Conservation (phyloP, 1,139 yeast genomes). For the Kodamaea alishanica region DNA sequence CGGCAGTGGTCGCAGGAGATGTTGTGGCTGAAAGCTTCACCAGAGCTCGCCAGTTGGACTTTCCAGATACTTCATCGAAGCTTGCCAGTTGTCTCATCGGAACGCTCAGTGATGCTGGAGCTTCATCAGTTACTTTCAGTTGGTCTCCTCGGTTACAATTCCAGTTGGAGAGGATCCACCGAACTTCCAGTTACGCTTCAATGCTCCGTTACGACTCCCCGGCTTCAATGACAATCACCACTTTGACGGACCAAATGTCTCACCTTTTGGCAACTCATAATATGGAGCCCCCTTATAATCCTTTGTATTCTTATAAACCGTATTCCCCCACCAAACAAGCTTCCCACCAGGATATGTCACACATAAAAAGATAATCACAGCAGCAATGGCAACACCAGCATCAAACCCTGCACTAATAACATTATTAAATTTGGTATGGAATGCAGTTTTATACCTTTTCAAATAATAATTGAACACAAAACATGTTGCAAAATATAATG, state of each 20-base stretch:
- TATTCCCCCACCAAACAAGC: conserved; percentile 40
- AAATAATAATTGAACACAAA: conserved; percentile 50
- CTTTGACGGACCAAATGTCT: conserved; percentile 36
- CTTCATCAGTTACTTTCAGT: too few relatives aligned
- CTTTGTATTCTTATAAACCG: conserved; percentile 23
- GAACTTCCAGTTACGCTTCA: too few relatives aligned
- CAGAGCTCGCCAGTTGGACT: too few relatives aligned
- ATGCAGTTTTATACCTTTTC: conserved; percentile 36
- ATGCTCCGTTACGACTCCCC: too few relatives aligned
- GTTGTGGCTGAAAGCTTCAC: too few relatives aligned
- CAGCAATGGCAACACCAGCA: conserved; percentile 22
- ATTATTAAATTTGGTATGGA: conserved; percentile 22
- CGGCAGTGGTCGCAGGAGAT: too few relatives aligned
- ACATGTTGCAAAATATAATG: conserved; percentile 44
- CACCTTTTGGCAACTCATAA: conserved; percentile 26
- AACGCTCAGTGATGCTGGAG: too few relatives aligned
- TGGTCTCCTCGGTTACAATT: too few relatives aligned
- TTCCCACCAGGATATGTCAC: conserved; percentile 24
- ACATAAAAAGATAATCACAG: conserved; percentile 21
- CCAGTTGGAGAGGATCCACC: too few relatives aligned
- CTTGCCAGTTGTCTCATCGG: too few relatives aligned
- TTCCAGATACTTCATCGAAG: too few relatives aligned
- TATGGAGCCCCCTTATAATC: conserved; percentile 23
- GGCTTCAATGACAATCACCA: conserved; percentile 22
- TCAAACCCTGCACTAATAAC: conserved; percentile 23